Evolutionary conservation across 805 yeast genomes (phyloP).

Genomic region (Starmerella riodocensis): DNA sequence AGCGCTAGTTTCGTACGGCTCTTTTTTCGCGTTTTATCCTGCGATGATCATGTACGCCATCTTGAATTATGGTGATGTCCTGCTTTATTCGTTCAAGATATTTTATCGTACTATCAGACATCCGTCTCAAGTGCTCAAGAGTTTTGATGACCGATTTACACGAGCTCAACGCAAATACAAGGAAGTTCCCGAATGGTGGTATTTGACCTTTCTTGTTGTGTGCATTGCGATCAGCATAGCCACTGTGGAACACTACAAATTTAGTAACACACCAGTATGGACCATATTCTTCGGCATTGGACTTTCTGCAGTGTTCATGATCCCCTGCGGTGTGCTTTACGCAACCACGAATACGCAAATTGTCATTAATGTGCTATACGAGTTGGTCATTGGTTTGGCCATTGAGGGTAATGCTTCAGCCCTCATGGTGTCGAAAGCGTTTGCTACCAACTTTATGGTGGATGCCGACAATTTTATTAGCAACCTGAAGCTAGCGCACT

Average conservation of each 20-base stretch:
- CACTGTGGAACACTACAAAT: slow-evolving; percentile 29
- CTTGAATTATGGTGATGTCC: slow-evolving; percentile 28
- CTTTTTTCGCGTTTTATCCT: slow-evolving; percentile 43
- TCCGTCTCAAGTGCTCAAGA: slow-evolving; percentile 24
- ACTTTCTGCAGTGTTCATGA: slow-evolving; percentile 38
- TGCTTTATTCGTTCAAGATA: slow-evolving; percentile 7
- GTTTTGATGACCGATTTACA: slow-evolving; percentile 41
- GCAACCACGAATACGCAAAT: slow-evolving; percentile 38
- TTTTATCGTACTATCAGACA: slow-evolving; percentile 5
- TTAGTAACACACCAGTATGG: slow-evolving; percentile 33
- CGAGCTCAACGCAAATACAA: slow-evolving; percentile 42
- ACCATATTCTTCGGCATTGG: slow-evolving; percentile 42
- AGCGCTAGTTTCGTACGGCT: slow-evolving; percentile 44
- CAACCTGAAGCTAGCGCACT: slow-evolving; percentile 43
- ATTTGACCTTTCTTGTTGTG: slow-evolving; percentile 26
- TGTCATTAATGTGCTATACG: slow-evolving; percentile 37
- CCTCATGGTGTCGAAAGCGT: slow-evolving; percentile 39
- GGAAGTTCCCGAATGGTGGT: slow-evolving; percentile 69
- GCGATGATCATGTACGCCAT: slow-evolving; percentile 39
- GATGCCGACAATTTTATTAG: slow-evolving; percentile 50
- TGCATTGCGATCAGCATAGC: slow-evolving; percentile 36
- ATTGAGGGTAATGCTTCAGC: slow-evolving; percentile 45
- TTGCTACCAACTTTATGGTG: slow-evolving; percentile 46
- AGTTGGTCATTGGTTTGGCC: slow-evolving; percentile 45
- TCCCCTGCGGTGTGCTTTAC: slow-evolving; percentile 38